Conservation (phyloP, 1,139 yeast genomes). For the Hansenula lynferdii region DNA sequence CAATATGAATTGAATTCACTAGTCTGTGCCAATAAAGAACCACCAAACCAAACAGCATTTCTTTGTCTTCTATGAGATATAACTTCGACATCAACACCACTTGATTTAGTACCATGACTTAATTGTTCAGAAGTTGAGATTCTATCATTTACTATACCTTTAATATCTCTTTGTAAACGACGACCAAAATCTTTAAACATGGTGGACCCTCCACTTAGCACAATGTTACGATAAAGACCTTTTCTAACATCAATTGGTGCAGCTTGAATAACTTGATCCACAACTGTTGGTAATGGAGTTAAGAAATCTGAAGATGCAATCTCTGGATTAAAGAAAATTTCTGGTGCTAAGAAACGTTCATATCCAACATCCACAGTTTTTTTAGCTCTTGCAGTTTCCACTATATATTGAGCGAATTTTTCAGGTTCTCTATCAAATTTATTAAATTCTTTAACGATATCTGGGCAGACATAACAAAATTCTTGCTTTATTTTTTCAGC, state of each 20-base stretch:
- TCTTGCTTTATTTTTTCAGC: slow-evolving; percentile 97
- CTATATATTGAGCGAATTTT: slow-evolving; percentile 88
- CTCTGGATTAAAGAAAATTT: slow-evolving; percentile 97
- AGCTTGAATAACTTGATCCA: slow-evolving; percentile 91
- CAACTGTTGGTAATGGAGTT: slow-evolving; percentile 93
- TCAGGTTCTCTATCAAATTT: slow-evolving; percentile 94
- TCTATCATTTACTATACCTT: slow-evolving; percentile 82
- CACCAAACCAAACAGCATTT: slow-evolving; percentile 99
- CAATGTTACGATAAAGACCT: slow-evolving; percentile 92
- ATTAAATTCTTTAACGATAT: slow-evolving; percentile 92
- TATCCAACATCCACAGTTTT: slow-evolving; percentile 89
- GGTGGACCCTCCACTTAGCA: slow-evolving; percentile 93
- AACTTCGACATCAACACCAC: slow-evolving; percentile 96
- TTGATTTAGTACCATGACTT: slow-evolving; percentile 75
- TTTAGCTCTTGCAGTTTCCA: slow-evolving; percentile 69
- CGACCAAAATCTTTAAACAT: slow-evolving; percentile 99
- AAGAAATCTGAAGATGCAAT: slow-evolving; percentile 92
- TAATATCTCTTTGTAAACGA: slow-evolving; percentile 93
- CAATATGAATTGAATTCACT: slow-evolving; percentile 95
- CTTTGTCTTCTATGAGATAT: slow-evolving; percentile 96
- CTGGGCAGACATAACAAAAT: slow-evolving; percentile 96
- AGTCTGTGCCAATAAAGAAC: slow-evolving; percentile 93
- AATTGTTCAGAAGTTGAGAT: slow-evolving; percentile 74
- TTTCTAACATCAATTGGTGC: slow-evolving; percentile 98
- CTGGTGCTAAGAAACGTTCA: slow-evolving; percentile 97